Conservation (phyloP, 768 basidiomycete genomes). For the Russula griseocarnosa region DNA sequence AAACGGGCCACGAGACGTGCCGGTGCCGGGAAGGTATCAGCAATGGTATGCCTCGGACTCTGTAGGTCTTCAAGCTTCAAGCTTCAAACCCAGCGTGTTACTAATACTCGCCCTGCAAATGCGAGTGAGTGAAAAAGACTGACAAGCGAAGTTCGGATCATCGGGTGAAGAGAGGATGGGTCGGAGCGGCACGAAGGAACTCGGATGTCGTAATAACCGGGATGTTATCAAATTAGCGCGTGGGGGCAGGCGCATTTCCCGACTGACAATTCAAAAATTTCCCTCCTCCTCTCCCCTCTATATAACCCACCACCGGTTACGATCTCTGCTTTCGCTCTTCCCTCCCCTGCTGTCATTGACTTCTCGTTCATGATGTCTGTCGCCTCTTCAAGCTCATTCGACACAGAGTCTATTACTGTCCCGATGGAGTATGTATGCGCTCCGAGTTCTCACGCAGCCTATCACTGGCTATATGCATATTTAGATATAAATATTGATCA, state of each 20-base stretch:
- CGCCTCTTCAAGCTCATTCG: neutral
- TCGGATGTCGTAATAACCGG: neutral
- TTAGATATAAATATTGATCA: neutral
- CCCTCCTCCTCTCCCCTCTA: neutral
- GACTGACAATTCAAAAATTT: neutral
- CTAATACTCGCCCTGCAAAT: neutral
- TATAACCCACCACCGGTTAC: neutral
- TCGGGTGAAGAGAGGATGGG: neutral
- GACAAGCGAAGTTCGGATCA: neutral
- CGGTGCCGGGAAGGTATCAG: neutral
- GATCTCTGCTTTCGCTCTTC: neutral
- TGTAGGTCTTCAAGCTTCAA: too few relatives aligned
- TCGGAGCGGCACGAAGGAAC: neutral
- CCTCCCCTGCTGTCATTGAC: neutral
- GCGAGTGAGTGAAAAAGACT: neutral
- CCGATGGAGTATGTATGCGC: neutral
- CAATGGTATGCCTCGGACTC: neutral
- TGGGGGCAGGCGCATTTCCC: slow-evolving; percentile 1
- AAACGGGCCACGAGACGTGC: neutral
- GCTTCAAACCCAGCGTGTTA: neutral
- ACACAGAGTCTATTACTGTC: slow-evolving; percentile 1
- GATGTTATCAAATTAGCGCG: neutral
- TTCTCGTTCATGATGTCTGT: neutral
- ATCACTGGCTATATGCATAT: neutral
- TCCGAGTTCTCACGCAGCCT: neutral